A percentile compares a stretch with the other conserved stretches of the same genome.
phyloP scores from a whole-genome alignment of 495 filamentous ascomycete species.

The Articulospora tetracladia region DNA sequence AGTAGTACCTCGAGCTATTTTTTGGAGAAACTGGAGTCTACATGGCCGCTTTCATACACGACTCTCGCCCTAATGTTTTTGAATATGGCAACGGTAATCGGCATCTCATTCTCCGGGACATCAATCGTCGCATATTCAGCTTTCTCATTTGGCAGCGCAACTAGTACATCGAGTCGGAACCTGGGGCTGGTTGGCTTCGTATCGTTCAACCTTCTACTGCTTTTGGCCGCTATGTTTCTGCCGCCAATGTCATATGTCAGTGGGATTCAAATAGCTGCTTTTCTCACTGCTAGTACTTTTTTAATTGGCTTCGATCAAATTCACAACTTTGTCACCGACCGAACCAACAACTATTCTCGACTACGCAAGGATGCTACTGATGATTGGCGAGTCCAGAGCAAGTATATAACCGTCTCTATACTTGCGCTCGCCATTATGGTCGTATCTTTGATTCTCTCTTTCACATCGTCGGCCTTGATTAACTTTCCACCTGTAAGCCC shows the following conservation, averaged over 20 bases:
- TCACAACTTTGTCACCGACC: too few species aligned
- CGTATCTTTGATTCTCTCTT: background rate
- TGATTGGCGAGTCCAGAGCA: background rate
- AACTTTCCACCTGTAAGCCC: background rate
- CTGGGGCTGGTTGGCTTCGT: too few species aligned
- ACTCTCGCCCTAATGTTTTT: background rate
- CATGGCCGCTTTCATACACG: background rate
- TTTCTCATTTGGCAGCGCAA: constrained; percentile 1
- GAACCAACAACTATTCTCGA: too few species aligned
- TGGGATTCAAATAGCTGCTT: too few species aligned
- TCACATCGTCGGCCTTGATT: background rate
- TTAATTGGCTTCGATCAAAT: too few species aligned
- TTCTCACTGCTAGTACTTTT: too few species aligned
- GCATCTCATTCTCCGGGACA: constrained; percentile 6
- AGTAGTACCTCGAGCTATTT: background rate
- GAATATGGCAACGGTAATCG: background rate
- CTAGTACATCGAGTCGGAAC: background rate
- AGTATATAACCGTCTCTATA: background rate
- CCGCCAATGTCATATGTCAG: too few species aligned
- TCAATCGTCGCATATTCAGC: constrained; percentile 3
- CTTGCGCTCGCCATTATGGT: too few species aligned
- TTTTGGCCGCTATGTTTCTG: too few species aligned
- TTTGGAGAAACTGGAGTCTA: background rate
- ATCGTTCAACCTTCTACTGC: too few species aligned
- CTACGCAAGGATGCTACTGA: background rate